Evolutionary conservation across 2,329 filamentous ascomycete genomes (phyloP).

Genomic region (Cadophora luteo-olivacea): DNA sequence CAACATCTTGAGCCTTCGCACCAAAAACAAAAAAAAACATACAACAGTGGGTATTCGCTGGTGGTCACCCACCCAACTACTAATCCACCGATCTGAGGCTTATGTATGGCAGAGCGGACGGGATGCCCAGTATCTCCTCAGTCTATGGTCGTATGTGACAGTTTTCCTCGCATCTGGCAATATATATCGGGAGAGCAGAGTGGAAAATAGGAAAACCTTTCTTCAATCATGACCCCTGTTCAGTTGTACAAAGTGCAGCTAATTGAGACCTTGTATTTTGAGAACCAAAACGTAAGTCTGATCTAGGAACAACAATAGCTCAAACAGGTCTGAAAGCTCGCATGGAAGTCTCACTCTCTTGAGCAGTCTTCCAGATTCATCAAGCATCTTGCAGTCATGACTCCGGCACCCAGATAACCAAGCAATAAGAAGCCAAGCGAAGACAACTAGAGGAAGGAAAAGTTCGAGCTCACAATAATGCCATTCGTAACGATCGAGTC

Average conservation of each 20-base stretch:
- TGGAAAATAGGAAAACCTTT: not conserved
- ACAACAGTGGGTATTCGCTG: slow-evolving; percentile 40
- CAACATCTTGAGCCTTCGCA: not conserved
- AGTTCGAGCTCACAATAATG: slow-evolving; percentile 45
- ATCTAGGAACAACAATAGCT: not conserved
- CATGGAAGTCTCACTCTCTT: not conserved
- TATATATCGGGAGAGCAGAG: not conserved
- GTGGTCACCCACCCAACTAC: slow-evolving; percentile 40
- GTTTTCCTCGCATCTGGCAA: not conserved
- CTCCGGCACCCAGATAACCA: not conserved
- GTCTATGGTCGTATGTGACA: slow-evolving; percentile 36
- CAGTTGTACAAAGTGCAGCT: not conserved
- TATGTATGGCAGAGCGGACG: slow-evolving; percentile 34
- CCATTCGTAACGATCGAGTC: slow-evolving; percentile 52
- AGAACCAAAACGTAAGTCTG: not conserved
- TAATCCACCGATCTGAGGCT: slow-evolving; percentile 35
- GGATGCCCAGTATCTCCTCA: slow-evolving; percentile 34
- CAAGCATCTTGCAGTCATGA: not conserved
- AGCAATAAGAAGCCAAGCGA: not conserved
- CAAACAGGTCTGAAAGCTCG: not conserved
- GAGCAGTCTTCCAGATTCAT: not conserved
- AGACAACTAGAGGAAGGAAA: not conserved
- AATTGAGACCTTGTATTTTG: not conserved
- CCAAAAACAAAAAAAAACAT: slow-evolving; percentile 36
- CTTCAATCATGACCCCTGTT: not conserved